phyloP scores from a whole-genome alignment of 805 yeast genomes.

The Wickerhamiella spandovensis region DNA sequence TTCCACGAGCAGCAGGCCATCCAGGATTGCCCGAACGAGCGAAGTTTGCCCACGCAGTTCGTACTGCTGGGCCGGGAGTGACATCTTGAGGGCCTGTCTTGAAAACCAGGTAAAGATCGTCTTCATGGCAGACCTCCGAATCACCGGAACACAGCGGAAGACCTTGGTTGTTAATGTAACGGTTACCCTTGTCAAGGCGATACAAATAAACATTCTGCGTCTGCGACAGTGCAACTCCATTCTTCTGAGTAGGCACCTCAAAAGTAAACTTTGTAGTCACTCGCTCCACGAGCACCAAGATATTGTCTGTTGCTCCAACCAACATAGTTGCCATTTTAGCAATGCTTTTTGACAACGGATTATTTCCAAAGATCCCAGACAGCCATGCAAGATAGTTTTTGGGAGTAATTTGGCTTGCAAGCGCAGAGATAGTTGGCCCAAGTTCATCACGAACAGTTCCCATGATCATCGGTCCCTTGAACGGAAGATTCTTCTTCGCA shows the following conservation, averaged over 20 bases:
- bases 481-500: slow-evolving; percentile 6
- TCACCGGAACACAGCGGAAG: slow-evolving; percentile 12
- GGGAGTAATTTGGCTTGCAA: slow-evolving; percentile 2
- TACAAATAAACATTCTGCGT: slow-evolving; percentile 15
- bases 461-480: slow-evolving; percentile 15
- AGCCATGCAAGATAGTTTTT: background rate
- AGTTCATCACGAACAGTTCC: slow-evolving; percentile 20
- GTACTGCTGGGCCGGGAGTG: background rate
- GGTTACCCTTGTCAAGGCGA: slow-evolving; percentile 18
- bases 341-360: background rate
- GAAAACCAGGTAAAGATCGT: slow-evolving; percentile 20
- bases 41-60: background rate
- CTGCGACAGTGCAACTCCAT: background rate
- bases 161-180: slow-evolving; percentile 12
- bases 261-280: slow-evolving; percentile 18
- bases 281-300: slow-evolving; percentile 7
- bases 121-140: slow-evolving; percentile 21
- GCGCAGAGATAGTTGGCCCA: slow-evolving; percentile 7
- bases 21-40: background rate
- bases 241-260: slow-evolving; percentile 13
- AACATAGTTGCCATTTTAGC: background rate
- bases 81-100: background rate
- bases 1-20: background rate
- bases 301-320: slow-evolving; percentile 8
- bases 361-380: background rate